These are phyloP conservation scores for Aspergillus avenaceus DNA, from an alignment of 495 filamentous ascomycete species.

Conservation along the genomic window DNA sequence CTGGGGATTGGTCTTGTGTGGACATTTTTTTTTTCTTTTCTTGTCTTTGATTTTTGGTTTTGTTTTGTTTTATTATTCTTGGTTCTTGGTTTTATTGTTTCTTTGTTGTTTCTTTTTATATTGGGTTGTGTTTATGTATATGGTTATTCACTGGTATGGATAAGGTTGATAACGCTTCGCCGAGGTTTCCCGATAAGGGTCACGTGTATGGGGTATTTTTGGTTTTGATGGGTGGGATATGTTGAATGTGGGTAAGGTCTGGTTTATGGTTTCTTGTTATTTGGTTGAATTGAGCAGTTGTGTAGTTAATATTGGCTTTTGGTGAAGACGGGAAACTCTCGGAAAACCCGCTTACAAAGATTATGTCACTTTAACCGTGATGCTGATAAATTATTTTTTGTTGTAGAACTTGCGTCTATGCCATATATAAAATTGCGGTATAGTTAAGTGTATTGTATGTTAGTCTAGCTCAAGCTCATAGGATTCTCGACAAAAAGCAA, in stretches of 20 bases:
- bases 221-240: too few relatives aligned
- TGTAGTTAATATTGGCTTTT: background rate
- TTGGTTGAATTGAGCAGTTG: background rate
- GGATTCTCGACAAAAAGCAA: conserved; percentile 10
- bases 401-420: too few relatives aligned
- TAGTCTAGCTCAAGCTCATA: too few relatives aligned
- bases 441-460: too few relatives aligned
- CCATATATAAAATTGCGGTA: too few relatives aligned
- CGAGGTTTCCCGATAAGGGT: background rate
- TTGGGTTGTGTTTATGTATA: background rate
- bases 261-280: background rate
- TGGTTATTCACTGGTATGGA: background rate
- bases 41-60: conserved; percentile 15
- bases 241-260: too few relatives aligned
- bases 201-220: too few relatives aligned
- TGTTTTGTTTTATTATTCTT: conserved; percentile 8
- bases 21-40: conserved; percentile 4
- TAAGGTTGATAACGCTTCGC: background rate
- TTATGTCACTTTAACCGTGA: background rate
- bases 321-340: conserved; percentile 9
- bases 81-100: background rate
- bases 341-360: conserved; percentile 3
- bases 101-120: too few relatives aligned
- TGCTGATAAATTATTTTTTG: too few relatives aligned
- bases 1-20: conserved; percentile 19